A percentile compares a stretch with the other conserved stretches of the same genome.
Conservation (phyloP, 768 basidiomycete genomes). For the Amanita exitialis region DNA sequence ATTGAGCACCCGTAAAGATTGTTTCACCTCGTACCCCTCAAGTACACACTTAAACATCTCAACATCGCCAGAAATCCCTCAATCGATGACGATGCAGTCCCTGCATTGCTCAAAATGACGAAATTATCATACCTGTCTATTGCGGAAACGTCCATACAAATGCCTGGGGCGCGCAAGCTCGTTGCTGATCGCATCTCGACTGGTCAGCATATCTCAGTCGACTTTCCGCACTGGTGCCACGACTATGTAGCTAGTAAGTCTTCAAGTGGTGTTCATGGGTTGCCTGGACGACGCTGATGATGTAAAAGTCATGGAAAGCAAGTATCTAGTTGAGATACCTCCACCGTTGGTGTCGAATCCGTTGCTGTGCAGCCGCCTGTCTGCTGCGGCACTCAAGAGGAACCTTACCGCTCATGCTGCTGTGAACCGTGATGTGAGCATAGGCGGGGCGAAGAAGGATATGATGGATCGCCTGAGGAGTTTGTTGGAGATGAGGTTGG, state of each 20-base stretch:
- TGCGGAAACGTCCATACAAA: slow-evolving; percentile 41
- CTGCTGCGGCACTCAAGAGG: slow-evolving; percentile 36
- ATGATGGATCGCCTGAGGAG: slow-evolving; percentile 35
- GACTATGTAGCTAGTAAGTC: slow-evolving; percentile 42
- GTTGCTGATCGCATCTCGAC: slow-evolving; percentile 6
- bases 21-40: slow-evolving; percentile 47
- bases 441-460: slow-evolving; percentile 36
- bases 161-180: slow-evolving; percentile 44
- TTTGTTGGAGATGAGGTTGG: slow-evolving; percentile 34
- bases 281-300: neutral
- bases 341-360: slow-evolving; percentile 44
- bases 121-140: slow-evolving; percentile 42
- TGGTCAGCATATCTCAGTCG: slow-evolving; percentile 17
- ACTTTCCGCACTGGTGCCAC: slow-evolving; percentile 44
- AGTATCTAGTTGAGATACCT: slow-evolving; percentile 35
- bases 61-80: slow-evolving; percentile 40
- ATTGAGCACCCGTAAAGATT: slow-evolving; percentile 26
- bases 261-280: neutral
- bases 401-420: slow-evolving; percentile 50
- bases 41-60: slow-evolving; percentile 40
- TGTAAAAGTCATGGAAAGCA: slow-evolving; percentile 30
- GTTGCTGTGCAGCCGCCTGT: slow-evolving; percentile 27
- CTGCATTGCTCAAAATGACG: slow-evolving; percentile 39
- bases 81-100: slow-evolving; percentile 47
- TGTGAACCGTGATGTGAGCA: slow-evolving; percentile 32